Percentiles rank a stretch among this genome's conserved stretches.
These are phyloP conservation scores for Saccharomyces eubayanus DNA, from an alignment of 805 yeast genomes.

Conservation along the genomic window DNA sequence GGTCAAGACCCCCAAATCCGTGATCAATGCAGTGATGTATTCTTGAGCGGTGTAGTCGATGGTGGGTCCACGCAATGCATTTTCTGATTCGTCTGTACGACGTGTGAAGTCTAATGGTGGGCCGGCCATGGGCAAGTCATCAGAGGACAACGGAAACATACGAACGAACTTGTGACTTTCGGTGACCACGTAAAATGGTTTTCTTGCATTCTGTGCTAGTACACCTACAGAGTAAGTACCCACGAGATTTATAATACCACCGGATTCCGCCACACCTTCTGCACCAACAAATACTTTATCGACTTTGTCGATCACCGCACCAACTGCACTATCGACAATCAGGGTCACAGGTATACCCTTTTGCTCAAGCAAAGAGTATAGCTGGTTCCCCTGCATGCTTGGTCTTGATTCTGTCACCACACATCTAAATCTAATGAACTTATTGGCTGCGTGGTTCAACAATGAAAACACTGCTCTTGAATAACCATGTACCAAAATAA, in stretches of 20 bases:
- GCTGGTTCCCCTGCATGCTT: slow-evolving; percentile 59
- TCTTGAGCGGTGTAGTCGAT: slow-evolving; percentile 95
- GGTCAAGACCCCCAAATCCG: slow-evolving; percentile 93
- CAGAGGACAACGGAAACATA: slow-evolving; percentile 87
- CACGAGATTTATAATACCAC: slow-evolving; percentile 91
- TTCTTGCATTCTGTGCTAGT: slow-evolving; percentile 79
- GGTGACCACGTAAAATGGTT: slow-evolving; percentile 88
- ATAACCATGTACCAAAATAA: slow-evolving; percentile 78
- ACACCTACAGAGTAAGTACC: slow-evolving; percentile 95
- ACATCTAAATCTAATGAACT: slow-evolving; percentile 76
- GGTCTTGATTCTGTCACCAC: slow-evolving; percentile 92
- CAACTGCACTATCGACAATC: slow-evolving; percentile 89
- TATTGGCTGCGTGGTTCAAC: slow-evolving; percentile 66
- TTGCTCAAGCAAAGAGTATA: slow-evolving; percentile 59
- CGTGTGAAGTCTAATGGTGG: slow-evolving; percentile 40
- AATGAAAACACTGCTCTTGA: slow-evolving; percentile 84
- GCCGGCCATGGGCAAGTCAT: slow-evolving; percentile 66
- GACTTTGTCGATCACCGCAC: slow-evolving; percentile 81
- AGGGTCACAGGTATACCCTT: slow-evolving; percentile 79
- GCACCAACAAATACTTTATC: slow-evolving; percentile 96
- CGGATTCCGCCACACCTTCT: slow-evolving; percentile 98
- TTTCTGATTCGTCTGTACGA: slow-evolving; percentile 16
- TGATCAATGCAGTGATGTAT: slow-evolving; percentile 87
- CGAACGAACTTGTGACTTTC: slow-evolving; percentile 95
- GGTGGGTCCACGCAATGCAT: slow-evolving; percentile 42